Base-by-base conservation (phyloP, 345 rosid genomes). In the Citrus medica region DNA sequence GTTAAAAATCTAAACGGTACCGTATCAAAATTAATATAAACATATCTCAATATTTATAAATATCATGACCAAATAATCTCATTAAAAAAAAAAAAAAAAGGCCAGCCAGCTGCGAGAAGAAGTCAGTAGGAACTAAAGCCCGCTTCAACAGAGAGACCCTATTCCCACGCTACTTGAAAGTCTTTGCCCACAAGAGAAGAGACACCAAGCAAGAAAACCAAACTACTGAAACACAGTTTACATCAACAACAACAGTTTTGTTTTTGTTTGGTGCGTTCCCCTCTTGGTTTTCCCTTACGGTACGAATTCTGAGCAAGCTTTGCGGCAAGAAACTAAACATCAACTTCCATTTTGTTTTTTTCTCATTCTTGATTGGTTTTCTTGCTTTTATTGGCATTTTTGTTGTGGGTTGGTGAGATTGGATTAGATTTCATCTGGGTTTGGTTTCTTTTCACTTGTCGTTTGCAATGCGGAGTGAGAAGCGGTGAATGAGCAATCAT, bases 111-210 rank as follows among this genome's bases (percentile, higher is more conserved):
- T 71, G 3, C 8, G 7, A n/a, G 66, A 75, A 70, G 64, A 70
- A 70, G 75, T 63, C 40, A 67, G 78, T 35, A 9, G 12, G 56
- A 21, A 28, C 56, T 19, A 63, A 71, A 12, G 76, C 60, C 87
- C 88, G 87, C 78, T 80, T 85, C 83, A 74, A 82, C 74, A 79
- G 88, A 75, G 21, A 24, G 81, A 80, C 73, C 86, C 85, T 79
- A 76, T 76, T 80, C 81, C 62, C 76, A 72, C 87, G 81, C 82
- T 76, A 63, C 76, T 79, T 74, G 76, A 48, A 37, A 60, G 55
- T 76, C 68, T 28, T 65, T 67, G 27, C 38, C 17, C 62, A n/a
- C 63, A 12, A 59, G 5, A 42, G 33, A 74, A 63, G 38, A 58
- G 16, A 35, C 61, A n/a, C 48, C 37, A 53, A 28, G 51, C 32